phyloP scores from a whole-genome alignment of 2,329 filamentous ascomycete species.

The Pseudocercospora pini-densiflorae region DNA sequence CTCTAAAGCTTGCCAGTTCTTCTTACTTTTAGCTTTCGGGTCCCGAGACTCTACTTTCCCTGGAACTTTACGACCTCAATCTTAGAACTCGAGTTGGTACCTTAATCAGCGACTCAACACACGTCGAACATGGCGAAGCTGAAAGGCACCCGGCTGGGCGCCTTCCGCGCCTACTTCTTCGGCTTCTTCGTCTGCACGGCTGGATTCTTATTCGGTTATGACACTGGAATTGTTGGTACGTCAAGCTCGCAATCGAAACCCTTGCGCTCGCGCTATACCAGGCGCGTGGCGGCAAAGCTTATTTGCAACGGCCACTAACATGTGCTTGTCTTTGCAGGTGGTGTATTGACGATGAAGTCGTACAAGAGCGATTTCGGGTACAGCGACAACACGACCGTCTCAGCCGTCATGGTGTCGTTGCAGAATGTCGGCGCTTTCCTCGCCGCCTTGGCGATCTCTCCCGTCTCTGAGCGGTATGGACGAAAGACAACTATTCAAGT shows the following conservation, averaged over 20 bases:
- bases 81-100: not conserved
- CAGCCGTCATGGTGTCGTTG: slow-evolving; percentile 52
- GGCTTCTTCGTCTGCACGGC: slow-evolving; percentile 33
- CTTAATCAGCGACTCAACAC: not conserved
- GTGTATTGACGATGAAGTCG: slow-evolving; percentile 36
- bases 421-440: slow-evolving; percentile 59
- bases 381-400: slow-evolving; percentile 36
- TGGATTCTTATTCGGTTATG: slow-evolving; percentile 45
- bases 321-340: slow-evolving; percentile 46
- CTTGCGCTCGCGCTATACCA: not conserved
- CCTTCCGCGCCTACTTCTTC: slow-evolving; percentile 33
- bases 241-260: slow-evolving; percentile 20
- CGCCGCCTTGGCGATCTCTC: slow-evolving; percentile 56
- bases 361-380: slow-evolving; percentile 37
- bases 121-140: slow-evolving; percentile 29
- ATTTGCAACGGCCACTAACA: not conserved
- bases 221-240: slow-evolving; percentile 46
- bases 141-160: slow-evolving; percentile 28
- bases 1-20: not conserved
- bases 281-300: not conserved
- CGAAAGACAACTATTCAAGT: slow-evolving; percentile 52
- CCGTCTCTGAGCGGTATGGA: slow-evolving; percentile 53
- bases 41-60: not conserved
- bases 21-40: not conserved
- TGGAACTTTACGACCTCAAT: not conserved